Evolutionary conservation across 805 yeast species (phyloP).

Genomic region (Debaryomyces castellii): DNA sequence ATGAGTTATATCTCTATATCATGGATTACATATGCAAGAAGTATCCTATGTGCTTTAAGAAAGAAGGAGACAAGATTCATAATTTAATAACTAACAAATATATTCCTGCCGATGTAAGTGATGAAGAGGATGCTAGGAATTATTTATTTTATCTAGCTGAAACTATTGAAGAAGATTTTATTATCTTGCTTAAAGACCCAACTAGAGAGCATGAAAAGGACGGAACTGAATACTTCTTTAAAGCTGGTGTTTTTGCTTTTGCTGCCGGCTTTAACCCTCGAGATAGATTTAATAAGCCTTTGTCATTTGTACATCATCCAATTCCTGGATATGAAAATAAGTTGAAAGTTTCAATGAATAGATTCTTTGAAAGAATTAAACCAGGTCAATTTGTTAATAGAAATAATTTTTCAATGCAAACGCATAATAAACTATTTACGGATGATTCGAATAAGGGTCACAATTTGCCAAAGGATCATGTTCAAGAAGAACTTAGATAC

Average conservation of each 20-base stretch:
- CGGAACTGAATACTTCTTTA: constrained; percentile 40
- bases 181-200: constrained; percentile 36
- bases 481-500: constrained; percentile 22
- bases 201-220: constrained; percentile 22
- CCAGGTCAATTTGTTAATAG: constrained; percentile 41
- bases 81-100: constrained; percentile 26
- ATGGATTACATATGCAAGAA: constrained; percentile 33
- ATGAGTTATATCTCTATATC: constrained; percentile 34
- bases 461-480: constrained; percentile 24
- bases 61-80: constrained; percentile 15
- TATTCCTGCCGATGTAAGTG: constrained; percentile 17
- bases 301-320: constrained; percentile 39
- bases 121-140: constrained; percentile 7
- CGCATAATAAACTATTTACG: constrained; percentile 33
- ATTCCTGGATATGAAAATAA: constrained; percentile 42
- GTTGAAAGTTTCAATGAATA: constrained; percentile 40
- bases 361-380: constrained; percentile 33
- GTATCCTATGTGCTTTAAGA: constrained; percentile 38
- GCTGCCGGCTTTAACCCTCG: constrained; percentile 45
- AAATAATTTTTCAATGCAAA: constrained; percentile 41
- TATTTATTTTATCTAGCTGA: constrained; percentile 23
- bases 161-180: constrained; percentile 42
- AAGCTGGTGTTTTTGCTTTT: constrained; percentile 45
- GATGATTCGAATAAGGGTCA: constrained; percentile 43
- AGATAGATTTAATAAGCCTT: constrained; percentile 37